Evolutionary conservation across 208 protist species (phyloP), one percentile per base, ranked within the genome.

Genomic region (Angomonas desouzai): DNA sequence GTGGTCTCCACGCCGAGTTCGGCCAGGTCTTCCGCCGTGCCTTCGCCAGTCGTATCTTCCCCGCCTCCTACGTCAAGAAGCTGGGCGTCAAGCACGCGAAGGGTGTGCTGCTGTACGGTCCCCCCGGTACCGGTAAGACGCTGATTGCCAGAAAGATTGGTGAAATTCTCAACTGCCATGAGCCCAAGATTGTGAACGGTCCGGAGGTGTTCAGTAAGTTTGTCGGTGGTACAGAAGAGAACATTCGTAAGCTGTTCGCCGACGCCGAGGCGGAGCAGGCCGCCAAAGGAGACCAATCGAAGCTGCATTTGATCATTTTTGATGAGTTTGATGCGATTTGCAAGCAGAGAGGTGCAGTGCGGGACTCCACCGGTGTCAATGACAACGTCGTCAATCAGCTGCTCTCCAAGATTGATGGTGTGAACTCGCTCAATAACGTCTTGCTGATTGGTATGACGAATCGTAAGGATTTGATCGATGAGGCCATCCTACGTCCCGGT

Each of bases 361-460:
- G 80, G 18, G 93, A 96, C 70, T 94, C 88, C 30, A 99, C 98
- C 2, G 98, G 98, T 51, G 97, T 99, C 6, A 85, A 81, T 57
- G 98, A 99, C 80, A 98, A 96, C 30, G 92, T 99, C 18, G 98
- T 99, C 1, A 99, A 99, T 83, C 98, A 99, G 85, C 92, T 99
- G 3, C 92, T 99, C 34, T 94, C 97, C 32, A 99, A 99, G 81
- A 99, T 99, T 57, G 97, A 99, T 67, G 98, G 98, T 76, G 98
- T 99, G 3, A 97, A 99, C 47, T 81, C 93, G n/a, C 68, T 91
- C 20, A 99, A 99, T 86, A 99, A 99, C 79, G 97, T 99, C 33
- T 82, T 99, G 0, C 72, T 99, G 18, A 99, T 99, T 72, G 99
- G 98, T 65, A 99, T 99, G 98, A 99, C 99, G 10, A 99, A 99